Evolutionary conservation across 345 rosid species (phyloP).

Genomic region (Dovyalis caffra): DNA sequence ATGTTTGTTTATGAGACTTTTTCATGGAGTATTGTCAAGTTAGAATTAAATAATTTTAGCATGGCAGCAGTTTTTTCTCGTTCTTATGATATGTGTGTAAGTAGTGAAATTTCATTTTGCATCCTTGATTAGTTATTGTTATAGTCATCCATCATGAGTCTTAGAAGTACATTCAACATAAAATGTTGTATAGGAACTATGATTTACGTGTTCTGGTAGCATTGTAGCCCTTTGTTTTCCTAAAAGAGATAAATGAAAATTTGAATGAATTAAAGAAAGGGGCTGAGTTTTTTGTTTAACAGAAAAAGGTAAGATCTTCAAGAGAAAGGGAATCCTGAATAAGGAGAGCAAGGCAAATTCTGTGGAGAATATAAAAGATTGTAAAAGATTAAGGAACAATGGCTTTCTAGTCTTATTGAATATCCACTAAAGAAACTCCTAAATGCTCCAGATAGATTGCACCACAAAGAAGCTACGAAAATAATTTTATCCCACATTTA

Average conservation of each 20-base stretch:
- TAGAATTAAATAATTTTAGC: constrained; percentile 7
- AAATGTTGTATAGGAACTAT: not conserved
- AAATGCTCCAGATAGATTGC: not conserved
- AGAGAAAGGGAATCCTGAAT: not conserved
- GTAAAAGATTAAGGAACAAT: not conserved
- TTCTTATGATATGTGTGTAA: not conserved
- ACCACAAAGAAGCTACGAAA: not conserved
- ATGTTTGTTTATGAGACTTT: constrained; percentile 21
- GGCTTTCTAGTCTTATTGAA: not conserved
- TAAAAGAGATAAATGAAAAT: not conserved
- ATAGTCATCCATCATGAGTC: not conserved
- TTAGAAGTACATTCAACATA: not conserved
- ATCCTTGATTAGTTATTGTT: too few relatives aligned
- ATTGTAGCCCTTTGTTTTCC: not conserved
- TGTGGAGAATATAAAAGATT: not conserved
- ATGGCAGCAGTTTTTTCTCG: constrained; percentile 2
- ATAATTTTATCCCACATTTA: not conserved
- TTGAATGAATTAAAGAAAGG: not conserved
- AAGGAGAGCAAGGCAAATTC: not conserved
- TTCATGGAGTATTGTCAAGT: not conserved
- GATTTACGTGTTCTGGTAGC: not conserved
- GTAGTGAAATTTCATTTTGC: too few relatives aligned
- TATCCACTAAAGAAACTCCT: not conserved
- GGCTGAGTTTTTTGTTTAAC: not conserved
- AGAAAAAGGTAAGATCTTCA: not conserved